Evolutionary conservation across 139 green algal species (phyloP).

Genomic region (Coelastrella sp.): DNA sequence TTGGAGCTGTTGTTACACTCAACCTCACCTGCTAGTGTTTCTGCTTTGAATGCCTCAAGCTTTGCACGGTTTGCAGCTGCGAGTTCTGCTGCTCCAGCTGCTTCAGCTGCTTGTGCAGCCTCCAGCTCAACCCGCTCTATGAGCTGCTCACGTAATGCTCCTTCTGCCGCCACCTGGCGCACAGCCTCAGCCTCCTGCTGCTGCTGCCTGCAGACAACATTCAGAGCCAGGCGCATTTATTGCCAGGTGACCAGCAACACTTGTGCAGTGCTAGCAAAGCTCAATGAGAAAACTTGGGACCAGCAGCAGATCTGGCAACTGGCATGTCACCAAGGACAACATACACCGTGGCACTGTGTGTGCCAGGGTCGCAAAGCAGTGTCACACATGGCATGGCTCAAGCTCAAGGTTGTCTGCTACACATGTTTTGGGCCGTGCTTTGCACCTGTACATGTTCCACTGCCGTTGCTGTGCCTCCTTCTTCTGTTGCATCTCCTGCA

Average conservation of each 20-base stretch:
- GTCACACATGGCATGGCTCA: too few species aligned
- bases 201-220: conserved; percentile 16
- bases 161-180: not conserved
- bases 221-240: not conserved
- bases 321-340: too few species aligned
- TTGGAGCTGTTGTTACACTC: not conserved
- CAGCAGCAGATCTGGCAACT: too few species aligned
- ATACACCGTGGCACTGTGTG: too few species aligned
- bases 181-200: not conserved
- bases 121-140: conserved; percentile 23
- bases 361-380: too few species aligned
- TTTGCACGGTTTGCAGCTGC: conserved; percentile 11
- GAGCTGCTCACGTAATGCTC: conserved; percentile 2
- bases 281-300: too few species aligned
- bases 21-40: not conserved
- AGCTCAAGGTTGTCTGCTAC: not conserved
- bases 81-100: conserved; percentile 4
- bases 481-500: conserved; percentile 8
- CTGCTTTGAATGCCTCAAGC: conserved; percentile 30
- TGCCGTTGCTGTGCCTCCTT: conserved; percentile 29
- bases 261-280: too few species aligned
- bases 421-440: not conserved
- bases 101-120: conserved; percentile 17
- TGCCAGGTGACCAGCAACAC: not conserved
- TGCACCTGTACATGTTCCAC: conserved; percentile 19